Evolutionary conservation across 345 rosid species (phyloP).

Genomic region (Rhodomyrtus tomentosa): DNA sequence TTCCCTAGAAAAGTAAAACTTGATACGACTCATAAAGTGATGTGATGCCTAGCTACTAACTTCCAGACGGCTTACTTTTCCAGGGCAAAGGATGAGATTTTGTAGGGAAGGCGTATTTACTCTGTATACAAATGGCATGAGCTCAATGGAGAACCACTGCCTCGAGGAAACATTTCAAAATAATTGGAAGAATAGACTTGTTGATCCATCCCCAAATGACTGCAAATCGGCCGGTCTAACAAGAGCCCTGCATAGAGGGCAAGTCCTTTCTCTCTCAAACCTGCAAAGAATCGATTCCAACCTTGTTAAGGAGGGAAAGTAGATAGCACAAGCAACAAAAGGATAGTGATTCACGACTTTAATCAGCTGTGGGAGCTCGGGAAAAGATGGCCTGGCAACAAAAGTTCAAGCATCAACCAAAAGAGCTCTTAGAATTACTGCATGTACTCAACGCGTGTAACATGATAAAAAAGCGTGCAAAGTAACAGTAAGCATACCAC

Average conservation of each 20-base stretch:
- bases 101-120: neutral
- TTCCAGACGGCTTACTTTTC: neutral
- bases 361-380: neutral
- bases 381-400: neutral
- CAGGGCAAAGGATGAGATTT: neutral
- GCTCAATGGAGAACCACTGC: neutral
- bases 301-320: neutral
- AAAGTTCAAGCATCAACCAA: neutral
- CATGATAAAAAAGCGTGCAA: neutral
- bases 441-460: neutral
- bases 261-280: slow-evolving; percentile 64
- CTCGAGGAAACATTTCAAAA: slow-evolving; percentile 3
- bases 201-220: slow-evolving; percentile 48
- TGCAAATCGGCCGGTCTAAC: slow-evolving; percentile 34
- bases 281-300: slow-evolving; percentile 12
- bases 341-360: neutral
- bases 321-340: neutral
- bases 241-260: slow-evolving; percentile 53
- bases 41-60: neutral
- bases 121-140: neutral
- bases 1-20: neutral
- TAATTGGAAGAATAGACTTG: slow-evolving; percentile 44
- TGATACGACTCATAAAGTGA: neutral
- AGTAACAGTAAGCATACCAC: neutral
- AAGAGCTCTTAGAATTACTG: neutral